Conservation (phyloP, 2,329 filamentous ascomycete genomes). For the Periconia sp. region DNA sequence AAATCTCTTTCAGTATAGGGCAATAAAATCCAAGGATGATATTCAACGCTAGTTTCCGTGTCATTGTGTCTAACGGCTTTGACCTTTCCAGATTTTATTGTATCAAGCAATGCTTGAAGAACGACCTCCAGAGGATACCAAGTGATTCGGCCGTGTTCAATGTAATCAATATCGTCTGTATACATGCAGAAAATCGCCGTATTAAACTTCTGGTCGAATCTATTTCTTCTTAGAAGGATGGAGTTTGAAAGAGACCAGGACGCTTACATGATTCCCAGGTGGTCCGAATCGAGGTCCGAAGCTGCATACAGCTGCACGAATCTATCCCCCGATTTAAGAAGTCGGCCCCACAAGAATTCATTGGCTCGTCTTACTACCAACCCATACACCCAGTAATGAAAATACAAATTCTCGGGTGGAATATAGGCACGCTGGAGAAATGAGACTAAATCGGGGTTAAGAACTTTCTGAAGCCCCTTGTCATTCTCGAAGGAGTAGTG, state of each 20-base stretch:
- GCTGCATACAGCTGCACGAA: conserved; percentile 7
- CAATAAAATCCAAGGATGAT: conserved; percentile 12
- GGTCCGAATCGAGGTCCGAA: conserved; percentile 2
- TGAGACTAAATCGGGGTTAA: conserved; percentile 1
- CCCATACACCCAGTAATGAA: conserved; percentile 5
- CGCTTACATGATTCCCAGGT: conserved; percentile 6
- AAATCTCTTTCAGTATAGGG: conserved; percentile 12
- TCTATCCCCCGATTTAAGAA: conserved; percentile 2
- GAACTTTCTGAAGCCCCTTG: neutral
- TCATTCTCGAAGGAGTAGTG: conserved; percentile 1
- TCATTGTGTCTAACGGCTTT: conserved; percentile 8
- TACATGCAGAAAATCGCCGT: conserved; percentile 9
- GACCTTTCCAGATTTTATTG: conserved; percentile 13
- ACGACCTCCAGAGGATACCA: conserved; percentile 16
- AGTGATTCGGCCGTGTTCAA: conserved; percentile 8
- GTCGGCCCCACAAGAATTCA: conserved; percentile 1
- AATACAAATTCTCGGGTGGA: neutral
- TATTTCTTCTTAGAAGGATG: neutral
- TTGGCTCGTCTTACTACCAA: neutral
- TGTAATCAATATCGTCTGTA: conserved; percentile 1
- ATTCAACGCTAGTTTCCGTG: neutral
- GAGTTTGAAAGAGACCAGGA: no score
- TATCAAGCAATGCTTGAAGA: conserved; percentile 17
- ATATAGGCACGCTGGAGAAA: conserved; percentile 6
- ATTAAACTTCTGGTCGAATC: conserved; percentile 14